A percentile compares a stretch with the other conserved stretches of the same genome.
Evolutionary conservation across 495 filamentous ascomycete species (phyloP).

Genomic region (Trichodelitschia bisporula): DNA sequence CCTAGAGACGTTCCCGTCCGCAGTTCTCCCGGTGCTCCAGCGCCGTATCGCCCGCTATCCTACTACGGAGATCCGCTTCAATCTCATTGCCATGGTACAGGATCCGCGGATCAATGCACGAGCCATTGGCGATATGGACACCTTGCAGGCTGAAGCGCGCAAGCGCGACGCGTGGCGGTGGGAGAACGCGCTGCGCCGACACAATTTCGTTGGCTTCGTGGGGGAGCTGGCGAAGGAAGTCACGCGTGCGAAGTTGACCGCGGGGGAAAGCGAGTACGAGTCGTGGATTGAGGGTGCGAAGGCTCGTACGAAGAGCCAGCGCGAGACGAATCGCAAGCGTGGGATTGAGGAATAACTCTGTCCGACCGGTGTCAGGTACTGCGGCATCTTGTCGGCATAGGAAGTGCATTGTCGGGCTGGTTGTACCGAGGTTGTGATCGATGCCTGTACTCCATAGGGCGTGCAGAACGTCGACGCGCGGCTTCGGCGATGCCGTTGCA

Average conservation of each 20-base stretch:
- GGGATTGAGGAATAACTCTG: too few relatives aligned
- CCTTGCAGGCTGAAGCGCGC: conserved; percentile 52
- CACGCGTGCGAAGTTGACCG: conserved; percentile 38
- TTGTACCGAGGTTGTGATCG: too few relatives aligned
- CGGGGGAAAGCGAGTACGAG: conserved; percentile 33
- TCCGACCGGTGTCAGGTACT: too few relatives aligned
- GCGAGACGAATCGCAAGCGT: too few relatives aligned
- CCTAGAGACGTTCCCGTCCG: conserved; percentile 44
- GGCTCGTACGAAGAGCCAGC: conserved; percentile 42
- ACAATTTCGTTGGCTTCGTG: conserved; percentile 93
- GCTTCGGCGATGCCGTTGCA: too few relatives aligned
- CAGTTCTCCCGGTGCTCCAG: conserved; percentile 69
- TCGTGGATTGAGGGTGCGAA: conserved; percentile 62
- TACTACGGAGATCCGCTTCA: conserved; percentile 73
- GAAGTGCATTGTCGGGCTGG: too few relatives aligned
- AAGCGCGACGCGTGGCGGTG: conserved; percentile 76
- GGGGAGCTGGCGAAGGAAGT: conserved; percentile 79
- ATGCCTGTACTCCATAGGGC: too few relatives aligned
- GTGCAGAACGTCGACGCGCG: too few relatives aligned
- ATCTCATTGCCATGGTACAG: conserved; percentile 73
- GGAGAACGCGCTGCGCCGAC: conserved; percentile 80
- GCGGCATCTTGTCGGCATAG: too few relatives aligned
- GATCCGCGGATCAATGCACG: conserved; percentile 52
- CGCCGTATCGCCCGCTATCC: conserved; percentile 70
- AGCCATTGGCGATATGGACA: conserved; percentile 63